A percentile compares a stretch with the other conserved stretches of the same genome.
These are phyloP conservation scores for Xylaria sp. DNA, from an alignment of 2,329 filamentous ascomycete species.

Conservation along the genomic window DNA sequence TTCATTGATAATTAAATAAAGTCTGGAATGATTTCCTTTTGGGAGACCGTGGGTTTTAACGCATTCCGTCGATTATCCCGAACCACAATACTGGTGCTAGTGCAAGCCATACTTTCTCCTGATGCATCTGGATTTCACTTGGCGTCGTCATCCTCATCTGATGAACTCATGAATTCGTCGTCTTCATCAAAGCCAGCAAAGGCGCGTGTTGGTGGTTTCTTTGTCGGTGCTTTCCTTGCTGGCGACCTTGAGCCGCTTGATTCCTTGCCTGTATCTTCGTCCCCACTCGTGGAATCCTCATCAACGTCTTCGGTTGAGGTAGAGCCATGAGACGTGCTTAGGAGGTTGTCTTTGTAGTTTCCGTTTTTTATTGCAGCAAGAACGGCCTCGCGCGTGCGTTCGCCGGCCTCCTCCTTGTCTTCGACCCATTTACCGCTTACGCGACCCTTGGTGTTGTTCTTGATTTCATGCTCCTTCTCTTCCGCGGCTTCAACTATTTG, in stretches of 20 bases:
- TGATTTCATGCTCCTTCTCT: constrained; percentile 82
- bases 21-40: neutral
- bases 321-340: constrained; percentile 63
- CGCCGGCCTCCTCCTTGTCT: constrained; percentile 88
- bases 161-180: constrained; percentile 77
- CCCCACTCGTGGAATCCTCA: constrained; percentile 49
- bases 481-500: constrained; percentile 88
- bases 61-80: neutral
- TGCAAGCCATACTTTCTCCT: neutral
- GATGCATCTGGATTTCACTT: constrained; percentile 22
- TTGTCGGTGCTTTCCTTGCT: constrained; percentile 54
- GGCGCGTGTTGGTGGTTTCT: constrained; percentile 53
- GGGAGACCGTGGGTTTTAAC: neutral
- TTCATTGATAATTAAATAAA: neutral
- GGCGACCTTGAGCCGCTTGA: constrained; percentile 58
- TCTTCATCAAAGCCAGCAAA: constrained; percentile 85
- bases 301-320: constrained; percentile 52
- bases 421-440: constrained; percentile 95
- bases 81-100: neutral
- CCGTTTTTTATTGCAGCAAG: constrained; percentile 74
- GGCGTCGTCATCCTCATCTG: constrained; percentile 60
- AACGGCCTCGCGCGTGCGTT: constrained; percentile 82
- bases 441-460: constrained; percentile 74
- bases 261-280: constrained; percentile 52
- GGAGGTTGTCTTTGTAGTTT: constrained; percentile 68